Evolutionary conservation across 768 basidiomycete genomes (phyloP).

Genomic region (Mycena latifolia): DNA sequence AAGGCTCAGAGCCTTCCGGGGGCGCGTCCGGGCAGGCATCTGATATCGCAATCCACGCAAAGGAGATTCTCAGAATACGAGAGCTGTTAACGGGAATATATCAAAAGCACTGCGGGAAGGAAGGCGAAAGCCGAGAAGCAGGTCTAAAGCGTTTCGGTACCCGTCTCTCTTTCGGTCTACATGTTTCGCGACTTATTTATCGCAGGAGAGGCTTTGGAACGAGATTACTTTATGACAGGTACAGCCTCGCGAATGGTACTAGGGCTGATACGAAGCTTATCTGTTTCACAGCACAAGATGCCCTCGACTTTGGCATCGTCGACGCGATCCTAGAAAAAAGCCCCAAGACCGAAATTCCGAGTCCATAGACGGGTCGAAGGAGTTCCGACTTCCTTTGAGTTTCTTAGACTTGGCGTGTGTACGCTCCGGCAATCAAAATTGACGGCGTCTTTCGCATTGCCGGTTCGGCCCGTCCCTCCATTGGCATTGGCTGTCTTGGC

Average conservation of each 20-base stretch:
- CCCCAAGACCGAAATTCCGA: conserved; percentile 62
- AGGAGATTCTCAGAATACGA: conserved; percentile 93
- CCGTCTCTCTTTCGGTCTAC: conserved; percentile 37
- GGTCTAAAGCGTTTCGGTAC: conserved; percentile 87
- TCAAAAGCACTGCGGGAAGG: conserved; percentile 83
- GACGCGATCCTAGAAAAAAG: conserved; percentile 91
- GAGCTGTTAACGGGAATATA: conserved; percentile 89
- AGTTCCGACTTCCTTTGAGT: conserved; percentile 3
- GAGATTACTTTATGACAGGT: conserved; percentile 98
- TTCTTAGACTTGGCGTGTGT: conserved; percentile 15
- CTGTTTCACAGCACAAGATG: conserved; percentile 77
- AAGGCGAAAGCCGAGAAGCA: conserved; percentile 71
- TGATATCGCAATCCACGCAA: conserved; percentile 98
- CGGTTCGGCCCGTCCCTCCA: conserved; percentile 2
- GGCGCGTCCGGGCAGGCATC: conserved; percentile 96
- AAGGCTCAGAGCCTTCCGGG: conserved; percentile 87
- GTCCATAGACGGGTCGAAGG: conserved; percentile 7
- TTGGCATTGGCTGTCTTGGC: neutral
- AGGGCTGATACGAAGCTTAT: conserved; percentile 34
- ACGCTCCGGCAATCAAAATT: conserved; percentile 20
- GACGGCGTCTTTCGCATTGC: conserved; percentile 11
- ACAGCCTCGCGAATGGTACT: conserved; percentile 26
- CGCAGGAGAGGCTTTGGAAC: conserved; percentile 88
- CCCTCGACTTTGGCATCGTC: conserved; percentile 91
- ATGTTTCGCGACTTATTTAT: conserved; percentile 34